Evolutionary conservation across 2,329 filamentous ascomycete genomes (phyloP).

Genomic region (Magnaporthales sp.): DNA sequence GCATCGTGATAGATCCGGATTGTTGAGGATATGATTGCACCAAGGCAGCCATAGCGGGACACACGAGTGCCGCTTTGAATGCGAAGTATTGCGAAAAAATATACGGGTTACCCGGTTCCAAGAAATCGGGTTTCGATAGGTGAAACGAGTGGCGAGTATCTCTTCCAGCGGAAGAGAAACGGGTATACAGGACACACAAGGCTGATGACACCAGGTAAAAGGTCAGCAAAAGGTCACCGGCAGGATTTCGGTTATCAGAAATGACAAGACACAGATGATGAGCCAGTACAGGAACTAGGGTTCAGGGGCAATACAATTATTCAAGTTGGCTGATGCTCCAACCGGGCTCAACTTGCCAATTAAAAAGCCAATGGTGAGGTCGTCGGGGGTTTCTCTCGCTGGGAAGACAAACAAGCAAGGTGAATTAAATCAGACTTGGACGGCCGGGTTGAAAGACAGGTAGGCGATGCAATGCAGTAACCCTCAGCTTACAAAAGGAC

Average conservation of each 20-base stretch:
- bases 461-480: background rate
- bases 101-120: background rate
- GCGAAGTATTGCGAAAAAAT: conserved; percentile 13
- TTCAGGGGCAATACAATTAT: background rate
- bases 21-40: conserved; percentile 75
- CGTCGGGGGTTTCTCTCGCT: background rate
- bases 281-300: background rate
- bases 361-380: conserved; percentile 2
- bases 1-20: conserved; percentile 63
- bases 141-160: background rate
- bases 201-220: background rate
- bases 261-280: background rate
- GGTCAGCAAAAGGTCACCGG: background rate
- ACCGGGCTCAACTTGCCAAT: conserved; percentile 2
- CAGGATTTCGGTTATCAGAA: background rate
- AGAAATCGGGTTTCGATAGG: background rate
- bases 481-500: conserved; percentile 1
- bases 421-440: background rate
- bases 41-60: conserved; percentile 67
- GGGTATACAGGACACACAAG: background rate
- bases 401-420: background rate
- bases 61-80: background rate
- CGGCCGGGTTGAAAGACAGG: background rate
- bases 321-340: background rate
- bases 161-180: background rate